Percentiles rank a stretch among this genome's conserved stretches.
Conservation (phyloP, 2,329 filamentous ascomycete genomes). For the Alternaria consortialis region DNA sequence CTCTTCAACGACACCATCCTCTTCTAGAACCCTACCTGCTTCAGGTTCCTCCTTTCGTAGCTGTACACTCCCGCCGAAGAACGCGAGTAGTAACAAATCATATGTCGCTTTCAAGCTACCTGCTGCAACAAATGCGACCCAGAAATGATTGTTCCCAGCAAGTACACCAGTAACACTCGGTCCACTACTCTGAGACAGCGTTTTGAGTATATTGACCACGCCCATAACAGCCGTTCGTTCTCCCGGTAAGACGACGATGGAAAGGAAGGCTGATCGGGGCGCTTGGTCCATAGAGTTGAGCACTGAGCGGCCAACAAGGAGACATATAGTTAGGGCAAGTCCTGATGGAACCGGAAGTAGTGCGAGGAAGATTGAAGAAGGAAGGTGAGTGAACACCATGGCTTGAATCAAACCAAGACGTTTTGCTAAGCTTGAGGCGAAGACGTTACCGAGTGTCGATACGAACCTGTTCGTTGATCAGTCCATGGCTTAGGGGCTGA, state of each 20-base stretch:
- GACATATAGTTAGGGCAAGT: conserved; percentile 39
- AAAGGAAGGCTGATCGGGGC: conserved; percentile 48
- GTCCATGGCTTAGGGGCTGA: not conserved
- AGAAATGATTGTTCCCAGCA: conserved; percentile 45
- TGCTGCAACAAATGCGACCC: conserved; percentile 52
- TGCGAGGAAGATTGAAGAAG: conserved; percentile 47
- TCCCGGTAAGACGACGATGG: conserved; percentile 43
- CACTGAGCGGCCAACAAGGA: conserved; percentile 43
- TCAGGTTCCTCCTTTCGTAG: conserved; percentile 16
- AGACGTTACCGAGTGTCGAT: conserved; percentile 43
- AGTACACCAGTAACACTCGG: conserved; percentile 49
- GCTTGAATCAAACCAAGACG: conserved; percentile 64
- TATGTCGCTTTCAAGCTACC: conserved; percentile 49
- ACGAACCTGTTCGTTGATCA: conserved; percentile 34
- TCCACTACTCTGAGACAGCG: conserved; percentile 45
- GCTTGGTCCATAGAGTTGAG: conserved; percentile 53
- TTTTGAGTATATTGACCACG: conserved; percentile 52
- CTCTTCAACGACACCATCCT: not conserved
- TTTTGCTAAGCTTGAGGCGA: conserved; percentile 64
- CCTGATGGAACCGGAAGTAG: conserved; percentile 39
- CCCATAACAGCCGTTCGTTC: conserved; percentile 53
- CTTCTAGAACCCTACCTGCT: conserved; percentile 2
- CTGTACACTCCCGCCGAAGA: conserved; percentile 45
- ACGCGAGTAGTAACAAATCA: conserved; percentile 46
- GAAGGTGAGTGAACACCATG: conserved; percentile 52